These are phyloP conservation scores for Irpex sp. DNA, from an alignment of 1,284 basidiomycete genomes.

Conservation along the genomic window DNA sequence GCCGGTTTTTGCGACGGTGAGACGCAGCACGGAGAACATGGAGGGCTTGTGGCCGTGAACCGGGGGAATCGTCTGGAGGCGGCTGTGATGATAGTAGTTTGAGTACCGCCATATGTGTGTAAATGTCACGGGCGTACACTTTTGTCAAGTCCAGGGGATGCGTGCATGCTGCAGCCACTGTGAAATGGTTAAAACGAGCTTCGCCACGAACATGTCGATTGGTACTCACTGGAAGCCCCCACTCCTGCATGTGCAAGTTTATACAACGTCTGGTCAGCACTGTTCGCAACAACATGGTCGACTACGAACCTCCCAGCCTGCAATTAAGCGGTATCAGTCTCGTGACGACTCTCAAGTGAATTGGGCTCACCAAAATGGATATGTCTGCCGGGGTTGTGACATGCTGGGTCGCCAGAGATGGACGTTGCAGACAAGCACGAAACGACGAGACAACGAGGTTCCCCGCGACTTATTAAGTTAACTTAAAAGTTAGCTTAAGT, in stretches of 20 bases:
- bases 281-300: background rate
- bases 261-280: background rate
- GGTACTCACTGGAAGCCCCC: conserved; percentile 67
- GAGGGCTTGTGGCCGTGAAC: conserved; percentile 45
- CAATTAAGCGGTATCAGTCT: background rate
- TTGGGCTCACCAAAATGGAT: conserved; percentile 61
- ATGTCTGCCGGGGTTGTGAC: conserved; percentile 30
- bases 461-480: background rate
- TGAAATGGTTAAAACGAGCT: conserved; percentile 5
- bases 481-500: background rate
- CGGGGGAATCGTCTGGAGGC: conserved; percentile 70
- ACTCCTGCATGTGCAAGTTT: conserved; percentile 43
- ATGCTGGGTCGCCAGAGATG: background rate
- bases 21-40: conserved; percentile 52
- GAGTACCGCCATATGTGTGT: background rate
- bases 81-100: conserved; percentile 37
- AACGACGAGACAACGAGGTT: background rate
- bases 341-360: background rate
- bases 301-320: conserved; percentile 69
- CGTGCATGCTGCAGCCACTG: conserved; percentile 84
- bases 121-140: conserved; percentile 52
- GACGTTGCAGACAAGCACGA: background rate
- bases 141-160: conserved; percentile 86
- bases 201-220: conserved; percentile 1
- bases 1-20: conserved; percentile 58